Evolutionary conservation across 208 protist genomes (phyloP).

Genomic region (Angomonas deanei): DNA sequence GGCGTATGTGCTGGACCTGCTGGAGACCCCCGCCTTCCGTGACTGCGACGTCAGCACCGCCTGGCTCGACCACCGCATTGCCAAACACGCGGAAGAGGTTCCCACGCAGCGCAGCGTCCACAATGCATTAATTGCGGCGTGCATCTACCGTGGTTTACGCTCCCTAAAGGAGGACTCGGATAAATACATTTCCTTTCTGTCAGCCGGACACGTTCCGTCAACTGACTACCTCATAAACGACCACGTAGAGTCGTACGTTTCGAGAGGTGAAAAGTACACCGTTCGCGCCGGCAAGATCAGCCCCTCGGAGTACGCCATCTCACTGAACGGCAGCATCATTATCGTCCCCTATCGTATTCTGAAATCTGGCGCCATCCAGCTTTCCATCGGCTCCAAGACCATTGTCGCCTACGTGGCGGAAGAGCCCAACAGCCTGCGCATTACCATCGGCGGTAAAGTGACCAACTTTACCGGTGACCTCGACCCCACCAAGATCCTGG

Average conservation of each 20-base stretch:
- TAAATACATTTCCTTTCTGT: slow-evolving; percentile 70
- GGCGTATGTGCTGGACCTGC: slow-evolving; percentile 90
- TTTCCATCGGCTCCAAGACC: slow-evolving; percentile 63
- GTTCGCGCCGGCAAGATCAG: slow-evolving; percentile 47
- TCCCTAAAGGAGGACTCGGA: slow-evolving; percentile 39
- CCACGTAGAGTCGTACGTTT: slow-evolving; percentile 71
- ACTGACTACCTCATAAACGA: slow-evolving; percentile 59
- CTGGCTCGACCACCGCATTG: slow-evolving; percentile 86
- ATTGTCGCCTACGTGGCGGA: slow-evolving; percentile 91
- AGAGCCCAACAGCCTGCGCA: slow-evolving; percentile 86
- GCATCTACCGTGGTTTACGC: slow-evolving; percentile 52
- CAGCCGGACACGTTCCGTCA: slow-evolving; percentile 83
- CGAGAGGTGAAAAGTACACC: slow-evolving; percentile 68
- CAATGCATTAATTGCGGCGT: slow-evolving; percentile 67
- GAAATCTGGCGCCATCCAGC: slow-evolving; percentile 75
- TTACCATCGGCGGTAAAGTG: slow-evolving; percentile 89
- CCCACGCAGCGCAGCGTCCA: slow-evolving; percentile 54
- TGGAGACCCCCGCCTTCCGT: slow-evolving; percentile 80
- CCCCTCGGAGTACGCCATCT: slow-evolving; percentile 55
- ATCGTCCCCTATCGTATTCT: slow-evolving; percentile 73
- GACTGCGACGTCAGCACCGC: slow-evolving; percentile 75
- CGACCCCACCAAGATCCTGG: slow-evolving; percentile 93
- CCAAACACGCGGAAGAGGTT: slow-evolving; percentile 36
- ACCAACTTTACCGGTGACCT: slow-evolving; percentile 91
- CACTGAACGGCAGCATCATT: slow-evolving; percentile 66